These are phyloP conservation scores for Williopsis jadinii DNA, from an alignment of 1,139 yeast genomes.

Conservation along the genomic window DNA sequence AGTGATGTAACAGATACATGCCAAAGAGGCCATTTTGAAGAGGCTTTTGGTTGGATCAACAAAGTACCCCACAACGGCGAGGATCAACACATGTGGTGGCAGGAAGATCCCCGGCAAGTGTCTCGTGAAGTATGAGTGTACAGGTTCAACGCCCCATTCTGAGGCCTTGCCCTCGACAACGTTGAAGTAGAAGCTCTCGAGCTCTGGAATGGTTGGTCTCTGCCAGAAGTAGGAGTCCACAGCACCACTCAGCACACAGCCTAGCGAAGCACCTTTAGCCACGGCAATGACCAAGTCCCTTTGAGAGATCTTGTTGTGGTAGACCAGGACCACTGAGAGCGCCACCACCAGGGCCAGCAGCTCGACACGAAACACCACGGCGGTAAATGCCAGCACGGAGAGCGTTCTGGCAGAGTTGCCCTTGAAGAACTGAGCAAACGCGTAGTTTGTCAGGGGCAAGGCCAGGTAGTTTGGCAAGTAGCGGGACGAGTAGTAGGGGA, in stretches of 20 bases:
- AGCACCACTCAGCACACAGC: conserved; percentile 39
- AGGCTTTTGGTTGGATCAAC: conserved; percentile 29
- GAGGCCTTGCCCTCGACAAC: conserved; percentile 64
- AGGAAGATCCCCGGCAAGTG: conserved; percentile 47
- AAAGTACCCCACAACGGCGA: conserved; percentile 30
- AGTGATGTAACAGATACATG: conserved; percentile 47
- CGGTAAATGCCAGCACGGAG: conserved; percentile 52
- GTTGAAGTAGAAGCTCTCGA: conserved; percentile 65
- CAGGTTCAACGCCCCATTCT: conserved; percentile 85
- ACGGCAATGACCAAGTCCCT: conserved; percentile 33
- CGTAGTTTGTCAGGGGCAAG: conserved; percentile 61
- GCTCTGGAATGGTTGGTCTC: conserved; percentile 54
- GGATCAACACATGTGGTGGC: conserved; percentile 54
- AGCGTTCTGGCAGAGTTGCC: conserved; percentile 49
- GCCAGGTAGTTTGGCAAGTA: conserved; percentile 85
- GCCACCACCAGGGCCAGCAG: conserved; percentile 53
- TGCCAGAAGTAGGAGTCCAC: conserved; percentile 81
- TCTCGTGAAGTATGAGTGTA: conserved; percentile 53
- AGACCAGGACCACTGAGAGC: conserved; percentile 33
- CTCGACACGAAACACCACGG: conserved; percentile 70
- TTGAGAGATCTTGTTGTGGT: conserved; percentile 40
- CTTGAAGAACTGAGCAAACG: conserved; percentile 42
- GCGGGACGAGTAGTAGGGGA: conserved; percentile 69
- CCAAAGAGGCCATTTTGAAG: conserved; percentile 33
- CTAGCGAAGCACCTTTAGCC: conserved; percentile 47